Base-by-base conservation (phyloP, 139 green algal genomes). In the Ettlia oleoabundans region DNA sequence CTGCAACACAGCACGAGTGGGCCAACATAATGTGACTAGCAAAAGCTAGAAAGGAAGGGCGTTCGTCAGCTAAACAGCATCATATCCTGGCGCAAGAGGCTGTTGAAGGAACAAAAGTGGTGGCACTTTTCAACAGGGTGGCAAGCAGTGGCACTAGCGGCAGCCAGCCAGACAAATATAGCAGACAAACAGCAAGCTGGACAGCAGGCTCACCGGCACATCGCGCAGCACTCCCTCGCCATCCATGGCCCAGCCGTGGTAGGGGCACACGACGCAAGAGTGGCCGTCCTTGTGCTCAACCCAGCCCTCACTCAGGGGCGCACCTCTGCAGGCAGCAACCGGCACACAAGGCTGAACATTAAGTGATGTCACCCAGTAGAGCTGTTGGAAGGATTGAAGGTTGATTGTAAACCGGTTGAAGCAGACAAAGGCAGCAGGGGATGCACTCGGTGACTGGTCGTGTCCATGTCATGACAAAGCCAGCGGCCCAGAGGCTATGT, bases 171-270 rank as follows among this genome's bases (percentile, higher is more conserved):
- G n/a, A n/a, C n/a, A n/a, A n/a, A n/a, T n/a, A n/a, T n/a, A n/a
- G 28, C 32, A 40, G 62, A 69, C n/a, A 9, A 69, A 24, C 1
- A 69, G 10, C 28, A 69, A 33, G n/a, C n/a, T 24, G 62, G 13
- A 28, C 18, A 8, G 19, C 72, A 21, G 19, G 32, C 79, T 70
- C 67, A 79, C 81, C 42, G 84, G 87, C 83, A 94, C 81, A 53
- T 91, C 84, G 41, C 32, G 83, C 62, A 92, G 75, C 24, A 66
- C 19, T 22, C 89, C 94, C 1, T 93, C 64, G 8, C 66, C 82
- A 66, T 97, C 90, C 78, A 97, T 91, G 1, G 92, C 92, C 94
- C 94, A 98, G 65, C 92, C 87, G 78, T 93, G 89, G 85, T 92
- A 92, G 30, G 83, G 84, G 75, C 87, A 93, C 26, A 88, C 90